These are phyloP conservation scores for Acacia pycnantha DNA, from an alignment of 331 rosid species.

Conservation along the genomic window DNA sequence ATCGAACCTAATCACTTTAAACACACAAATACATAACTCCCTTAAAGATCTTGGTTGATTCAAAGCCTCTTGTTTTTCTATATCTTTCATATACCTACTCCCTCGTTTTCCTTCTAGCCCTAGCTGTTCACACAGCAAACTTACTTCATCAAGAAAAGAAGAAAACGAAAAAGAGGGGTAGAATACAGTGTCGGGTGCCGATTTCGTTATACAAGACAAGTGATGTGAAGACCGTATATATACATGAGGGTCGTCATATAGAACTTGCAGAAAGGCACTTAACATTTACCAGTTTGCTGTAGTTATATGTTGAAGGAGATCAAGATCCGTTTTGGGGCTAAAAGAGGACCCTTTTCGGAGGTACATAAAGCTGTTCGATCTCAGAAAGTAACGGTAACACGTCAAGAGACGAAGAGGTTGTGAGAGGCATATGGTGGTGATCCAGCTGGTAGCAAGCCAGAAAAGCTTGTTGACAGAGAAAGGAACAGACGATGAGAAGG, in stretches of 20 bases:
- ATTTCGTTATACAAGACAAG: background rate
- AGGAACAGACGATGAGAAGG: background rate
- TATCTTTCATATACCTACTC: slow-evolving; percentile 23
- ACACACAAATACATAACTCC: slow-evolving; percentile 16
- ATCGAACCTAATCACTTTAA: slow-evolving; percentile 6
- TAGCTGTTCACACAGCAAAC: slow-evolving; percentile 30
- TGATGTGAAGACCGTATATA: slow-evolving; percentile 14
- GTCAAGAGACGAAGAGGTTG: background rate
- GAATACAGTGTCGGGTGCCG: background rate
- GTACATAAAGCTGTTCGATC: slow-evolving; percentile 16
- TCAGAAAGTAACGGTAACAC: slow-evolving; percentile 9
- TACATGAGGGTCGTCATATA: background rate
- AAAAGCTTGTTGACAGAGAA: background rate
- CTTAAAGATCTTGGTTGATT: slow-evolving; percentile 55
- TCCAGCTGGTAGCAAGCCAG: slow-evolving; percentile 15
- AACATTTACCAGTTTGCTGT: slow-evolving; percentile 31
- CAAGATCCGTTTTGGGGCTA: slow-evolving; percentile 43
- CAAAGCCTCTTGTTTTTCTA: slow-evolving; percentile 29
- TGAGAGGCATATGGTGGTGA: background rate
- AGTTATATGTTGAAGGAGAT: slow-evolving; percentile 7
- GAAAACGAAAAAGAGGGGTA: background rate
- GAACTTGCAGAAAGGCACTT: background rate
- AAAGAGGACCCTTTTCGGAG: slow-evolving; percentile 12
- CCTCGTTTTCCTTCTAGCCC: slow-evolving; percentile 29
- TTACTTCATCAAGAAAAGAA: background rate